phyloP scores from a whole-genome alignment of 179 eudicot genomes.

The Beta macrorhiza region DNA sequence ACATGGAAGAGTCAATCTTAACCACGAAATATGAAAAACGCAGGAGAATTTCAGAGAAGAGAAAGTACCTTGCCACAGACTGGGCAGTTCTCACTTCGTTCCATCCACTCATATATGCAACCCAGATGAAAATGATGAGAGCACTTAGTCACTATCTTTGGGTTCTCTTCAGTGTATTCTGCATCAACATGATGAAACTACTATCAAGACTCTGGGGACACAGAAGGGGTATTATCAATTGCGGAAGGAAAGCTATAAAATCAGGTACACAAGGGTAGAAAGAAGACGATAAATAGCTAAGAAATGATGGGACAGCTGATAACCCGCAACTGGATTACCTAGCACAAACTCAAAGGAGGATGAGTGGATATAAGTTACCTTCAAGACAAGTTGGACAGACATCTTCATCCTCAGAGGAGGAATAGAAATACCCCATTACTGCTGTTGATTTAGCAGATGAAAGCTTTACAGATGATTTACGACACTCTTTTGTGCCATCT shows the following conservation, averaged over 20 bases:
- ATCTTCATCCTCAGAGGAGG: slow-evolving; percentile 75
- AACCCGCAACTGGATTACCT: not conserved
- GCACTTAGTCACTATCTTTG: slow-evolving; percentile 79
- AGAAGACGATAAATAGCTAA: not conserved
- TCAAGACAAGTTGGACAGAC: slow-evolving; percentile 88
- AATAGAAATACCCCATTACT: slow-evolving; percentile 49
- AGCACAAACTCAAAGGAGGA: not conserved
- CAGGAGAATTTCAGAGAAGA: not conserved
- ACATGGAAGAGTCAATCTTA: not conserved
- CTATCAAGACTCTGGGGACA: slow-evolving; percentile 6
- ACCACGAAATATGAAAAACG: not conserved
- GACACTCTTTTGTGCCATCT: slow-evolving; percentile 40
- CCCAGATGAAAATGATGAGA: slow-evolving; percentile 89
- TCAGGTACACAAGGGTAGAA: not conserved
- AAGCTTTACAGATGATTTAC: slow-evolving; percentile 54
- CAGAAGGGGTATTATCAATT: not conserved
- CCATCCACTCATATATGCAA: slow-evolving; percentile 98
- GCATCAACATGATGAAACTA: slow-evolving; percentile 31
- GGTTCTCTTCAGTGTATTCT: slow-evolving; percentile 83
- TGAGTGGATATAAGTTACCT: slow-evolving; percentile 34
- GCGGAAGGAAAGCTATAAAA: too few relatives aligned
- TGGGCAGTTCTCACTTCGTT: slow-evolving; percentile 88
- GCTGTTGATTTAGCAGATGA: slow-evolving; percentile 42
- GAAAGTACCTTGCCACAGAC: slow-evolving; percentile 81
- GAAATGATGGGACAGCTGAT: not conserved